Evolutionary conservation across 768 basidiomycete genomes (phyloP), one percentile per base, ranked within the genome.

Genomic region (Fibroporia radiculosa): DNA sequence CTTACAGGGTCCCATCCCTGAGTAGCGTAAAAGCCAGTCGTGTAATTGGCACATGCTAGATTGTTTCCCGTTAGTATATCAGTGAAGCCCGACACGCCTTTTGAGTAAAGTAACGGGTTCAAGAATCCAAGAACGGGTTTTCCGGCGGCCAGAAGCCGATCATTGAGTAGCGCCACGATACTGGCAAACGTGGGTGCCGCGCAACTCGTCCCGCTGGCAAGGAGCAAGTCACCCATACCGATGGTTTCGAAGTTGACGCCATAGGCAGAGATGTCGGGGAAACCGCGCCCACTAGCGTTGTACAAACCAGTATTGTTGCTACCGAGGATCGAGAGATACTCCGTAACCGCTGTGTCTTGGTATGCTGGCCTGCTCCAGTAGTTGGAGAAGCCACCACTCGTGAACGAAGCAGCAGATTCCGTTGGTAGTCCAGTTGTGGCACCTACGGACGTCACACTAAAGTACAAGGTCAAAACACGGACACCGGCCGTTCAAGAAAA

Each of bases 191-290:
- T 62, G 13, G 64, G 64, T 24, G 54, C 53, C 14, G 62, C 59
- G 55, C 59, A 62, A 28, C 52, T 53, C 18, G 65, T 66, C 19
- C 65, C 64, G 14, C 45, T 57, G 40, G 60, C 61, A 20, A 47
- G 32, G 6, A 33, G 56, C 3, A 40, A 16, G 29, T 53, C 20
- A 13, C 48, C 52, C 20, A 42, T 31, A 45, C 78, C 56, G 47
- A 84, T 68, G 29, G 83, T 72, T 52, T 79, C 78, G 71, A 80
- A 83, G 6, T 66, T 65, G 31, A 66, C 51, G 7, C 63, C 64
- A 29, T 66, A 63, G 3, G 64, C 63, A 27, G 62, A 55, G 25
- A 66, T 19, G 42, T 66, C 64, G 1, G 64, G 64, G 51, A 47
- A 62, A 2, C 44, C 64, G 22, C 63, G 62, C 6, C 50, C 48